phyloP scores from a whole-genome alignment of 805 yeast genomes.

The Lipomyces anomalus region DNA sequence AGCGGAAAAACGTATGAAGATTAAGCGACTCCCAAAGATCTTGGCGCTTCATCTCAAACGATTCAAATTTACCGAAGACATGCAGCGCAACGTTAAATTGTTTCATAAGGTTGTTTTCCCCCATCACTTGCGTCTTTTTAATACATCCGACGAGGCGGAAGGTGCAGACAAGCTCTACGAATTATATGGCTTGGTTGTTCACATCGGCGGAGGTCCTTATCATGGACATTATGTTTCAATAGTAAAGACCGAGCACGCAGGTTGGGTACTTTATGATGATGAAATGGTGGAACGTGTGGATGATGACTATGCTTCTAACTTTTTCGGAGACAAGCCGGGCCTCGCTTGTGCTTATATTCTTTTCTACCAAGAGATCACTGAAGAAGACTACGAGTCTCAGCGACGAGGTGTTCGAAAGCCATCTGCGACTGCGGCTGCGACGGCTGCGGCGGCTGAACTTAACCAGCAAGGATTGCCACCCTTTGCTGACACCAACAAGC shows the following conservation, averaged over 20 bases:
- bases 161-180: conserved; percentile 66
- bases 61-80: conserved; percentile 82
- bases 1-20: conserved; percentile 83
- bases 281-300: conserved; percentile 88
- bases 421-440: conserved; percentile 8
- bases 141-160: conserved; percentile 52
- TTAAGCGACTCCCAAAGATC: conserved; percentile 73
- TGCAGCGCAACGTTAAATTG: conserved; percentile 76
- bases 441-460: no score
- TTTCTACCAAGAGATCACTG: conserved; percentile 50
- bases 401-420: conserved; percentile 12
- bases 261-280: conserved; percentile 94
- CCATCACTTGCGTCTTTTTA: conserved; percentile 57
- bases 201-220: conserved; percentile 95
- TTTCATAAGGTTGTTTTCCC: conserved; percentile 85
- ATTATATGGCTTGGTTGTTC: conserved; percentile 83
- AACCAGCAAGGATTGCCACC: no score
- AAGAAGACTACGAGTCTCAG: conserved; percentile 13
- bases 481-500: no score
- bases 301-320: conserved; percentile 74
- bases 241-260: conserved; percentile 67
- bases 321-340: conserved; percentile 84
- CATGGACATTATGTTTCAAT: conserved; percentile 94
- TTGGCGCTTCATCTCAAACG: conserved; percentile 83
- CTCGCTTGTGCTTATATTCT: conserved; percentile 88